Evolutionary conservation across 2,329 filamentous ascomycete genomes (phyloP).

Genomic region (Calonectria pauciramosa): DNA sequence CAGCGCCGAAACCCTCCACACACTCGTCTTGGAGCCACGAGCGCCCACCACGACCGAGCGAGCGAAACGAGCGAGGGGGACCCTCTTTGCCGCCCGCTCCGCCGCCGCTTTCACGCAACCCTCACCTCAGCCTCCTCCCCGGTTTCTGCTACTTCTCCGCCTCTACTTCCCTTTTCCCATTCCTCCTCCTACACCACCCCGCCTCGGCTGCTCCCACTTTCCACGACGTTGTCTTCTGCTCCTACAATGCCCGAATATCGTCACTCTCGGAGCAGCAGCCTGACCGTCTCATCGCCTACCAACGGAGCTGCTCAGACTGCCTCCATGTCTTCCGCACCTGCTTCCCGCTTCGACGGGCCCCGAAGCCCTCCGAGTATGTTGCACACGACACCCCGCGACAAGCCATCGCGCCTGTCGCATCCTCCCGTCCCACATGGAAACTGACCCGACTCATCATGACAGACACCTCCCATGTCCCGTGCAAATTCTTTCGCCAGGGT

Average conservation of each 20-base stretch:
- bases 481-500: slow-evolving; percentile 99
- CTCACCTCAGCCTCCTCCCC: slow-evolving; percentile 35
- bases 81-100: slow-evolving; percentile 46
- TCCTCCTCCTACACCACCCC: slow-evolving; percentile 32
- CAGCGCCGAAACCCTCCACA: slow-evolving; percentile 27
- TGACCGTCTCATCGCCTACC: slow-evolving; percentile 59
- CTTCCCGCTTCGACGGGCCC: slow-evolving; percentile 68
- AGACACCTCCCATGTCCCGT: slow-evolving; percentile 98
- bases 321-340: slow-evolving; percentile 44
- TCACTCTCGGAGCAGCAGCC: slow-evolving; percentile 70
- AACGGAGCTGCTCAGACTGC: slow-evolving; percentile 48
- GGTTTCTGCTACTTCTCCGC: slow-evolving; percentile 26
- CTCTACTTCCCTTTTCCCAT: slow-evolving; percentile 28
- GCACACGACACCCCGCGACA: slow-evolving; percentile 43
- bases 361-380: slow-evolving; percentile 72
- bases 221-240: slow-evolving; percentile 36
- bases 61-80: slow-evolving; percentile 15
- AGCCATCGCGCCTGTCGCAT: slow-evolving; percentile 30
- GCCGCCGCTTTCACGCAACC: slow-evolving; percentile 44
- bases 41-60: slow-evolving; percentile 21
- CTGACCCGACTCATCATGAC: slow-evolving; percentile 42
- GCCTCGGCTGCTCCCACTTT: slow-evolving; percentile 33
- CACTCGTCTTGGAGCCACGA: slow-evolving; percentile 40
- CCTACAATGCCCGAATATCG: slow-evolving; percentile 64
- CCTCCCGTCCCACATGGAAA: slow-evolving; percentile 20